Evolutionary conservation across 345 rosid species (phyloP), one percentile per base, ranked within the genome.

Genomic region (Acer yangbiense): DNA sequence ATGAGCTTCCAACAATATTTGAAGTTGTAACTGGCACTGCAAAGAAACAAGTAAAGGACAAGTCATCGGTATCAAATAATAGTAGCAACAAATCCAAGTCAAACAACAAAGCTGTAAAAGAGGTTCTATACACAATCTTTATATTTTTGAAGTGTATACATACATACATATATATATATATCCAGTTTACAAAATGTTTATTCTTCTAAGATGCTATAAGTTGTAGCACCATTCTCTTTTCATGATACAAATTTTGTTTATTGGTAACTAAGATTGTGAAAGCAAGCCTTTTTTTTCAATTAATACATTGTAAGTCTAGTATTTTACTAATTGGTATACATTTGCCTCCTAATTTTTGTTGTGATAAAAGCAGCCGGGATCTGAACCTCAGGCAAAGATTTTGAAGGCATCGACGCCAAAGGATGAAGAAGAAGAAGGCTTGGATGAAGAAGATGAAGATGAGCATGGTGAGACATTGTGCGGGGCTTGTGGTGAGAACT

Each of bases 401-500:
- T 9, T 84, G 1, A 89, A 85, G 74, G 67, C 78, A 35, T 18
- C 66, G 10, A 85, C 79, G 65, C 71, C 75, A 1, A 84, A 83
- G 70, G 88, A 86, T 6, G 93, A 87, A 52, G 89, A 85, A 52
- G 89, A 85, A 12, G 93, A 82, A 52, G 88, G 74, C 27, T 17
- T 85, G 79, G 90, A 81, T 2, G 91, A 88, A 70, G 88, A 88
- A 58, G 93, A 85, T 0, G 93, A 85, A 1, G 91, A 87, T 9
- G 92, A 89, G 83, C 89, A 84, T 55, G 91, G 91, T 29, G 90
- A 90, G 21, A 84, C 91, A 43, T 72, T 88, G 48, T 90, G 93
- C 13, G 89, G 91, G 52, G 90, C 91, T 12, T 93, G 97, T 75
- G 92, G 93, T 29, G 93, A 92, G 84, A 92, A 88, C 84, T 92